Percentiles rank a stretch among this genome's conserved stretches.
Evolutionary conservation across 2,329 filamentous ascomycete species (phyloP).

Genomic region (Reticulascus tulasneorum): DNA sequence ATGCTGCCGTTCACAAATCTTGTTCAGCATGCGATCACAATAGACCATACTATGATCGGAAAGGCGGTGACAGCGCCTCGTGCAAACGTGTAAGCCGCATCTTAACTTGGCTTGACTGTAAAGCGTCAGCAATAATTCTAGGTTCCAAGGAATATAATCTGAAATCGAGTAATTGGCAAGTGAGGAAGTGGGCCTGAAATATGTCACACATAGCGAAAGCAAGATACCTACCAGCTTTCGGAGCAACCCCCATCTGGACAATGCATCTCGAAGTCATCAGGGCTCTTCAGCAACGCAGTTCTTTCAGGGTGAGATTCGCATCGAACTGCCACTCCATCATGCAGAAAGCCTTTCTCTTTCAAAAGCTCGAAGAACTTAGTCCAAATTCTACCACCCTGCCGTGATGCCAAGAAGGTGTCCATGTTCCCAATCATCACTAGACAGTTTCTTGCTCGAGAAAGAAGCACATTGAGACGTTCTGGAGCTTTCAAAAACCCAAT

Average conservation of each 20-base stretch:
- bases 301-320: conserved; percentile 57
- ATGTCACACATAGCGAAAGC: background rate
- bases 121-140: no score
- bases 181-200: no score
- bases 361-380: conserved; percentile 51
- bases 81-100: conserved; percentile 59
- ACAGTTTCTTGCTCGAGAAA: conserved; percentile 62
- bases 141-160: no score
- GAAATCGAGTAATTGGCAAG: no score
- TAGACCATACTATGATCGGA: conserved; percentile 49
- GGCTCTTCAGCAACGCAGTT: conserved; percentile 38
- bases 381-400: conserved; percentile 57
- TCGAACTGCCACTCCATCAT: conserved; percentile 56
- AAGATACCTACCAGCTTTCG: conserved; percentile 58
- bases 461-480: conserved; percentile 65
- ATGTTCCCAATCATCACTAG: conserved; percentile 69
- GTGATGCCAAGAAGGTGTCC: conserved; percentile 58
- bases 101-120: conserved; percentile 34
- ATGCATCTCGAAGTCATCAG: conserved; percentile 55
- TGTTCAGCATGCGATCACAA: conserved; percentile 32
- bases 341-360: conserved; percentile 45
- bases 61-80: conserved; percentile 57
- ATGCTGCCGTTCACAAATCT: conserved; percentile 51
- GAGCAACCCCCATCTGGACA: conserved; percentile 70
- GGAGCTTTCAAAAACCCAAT: conserved; percentile 68